Conservation (phyloP, 345 rosid species). For the Aethionema arabicum region DNA sequence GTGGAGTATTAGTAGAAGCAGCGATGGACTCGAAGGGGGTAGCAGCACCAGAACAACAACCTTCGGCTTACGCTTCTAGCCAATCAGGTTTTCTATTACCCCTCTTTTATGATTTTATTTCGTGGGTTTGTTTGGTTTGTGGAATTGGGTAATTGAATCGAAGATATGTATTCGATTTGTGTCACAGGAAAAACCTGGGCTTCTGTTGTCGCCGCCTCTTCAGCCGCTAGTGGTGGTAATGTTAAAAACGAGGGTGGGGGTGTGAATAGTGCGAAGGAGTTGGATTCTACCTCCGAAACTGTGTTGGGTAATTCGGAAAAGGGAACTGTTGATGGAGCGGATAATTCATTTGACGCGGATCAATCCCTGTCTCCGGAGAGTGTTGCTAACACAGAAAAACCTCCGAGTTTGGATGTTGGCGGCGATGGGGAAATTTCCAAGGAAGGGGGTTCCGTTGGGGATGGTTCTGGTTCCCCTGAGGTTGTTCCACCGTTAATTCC, state of each 20-base stretch:
- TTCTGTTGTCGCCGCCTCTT: constrained; percentile 39
- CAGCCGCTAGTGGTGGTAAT: constrained; percentile 28
- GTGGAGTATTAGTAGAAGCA: constrained; percentile 24
- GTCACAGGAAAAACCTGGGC: constrained; percentile 33
- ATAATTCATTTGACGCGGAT: constrained; percentile 3
- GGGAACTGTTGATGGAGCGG: constrained; percentile 18
- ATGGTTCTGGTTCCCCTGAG: constrained; percentile 20
- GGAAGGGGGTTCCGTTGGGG: constrained; percentile 12
- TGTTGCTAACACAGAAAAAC: constrained; percentile 4
- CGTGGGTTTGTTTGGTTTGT: constrained; percentile 22
- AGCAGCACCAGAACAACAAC: constrained; percentile 38
- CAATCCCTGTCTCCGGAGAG: background rate
- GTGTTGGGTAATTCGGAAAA: constrained; percentile 28
- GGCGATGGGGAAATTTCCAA: constrained; percentile 18
- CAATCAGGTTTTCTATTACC: constrained; percentile 50
- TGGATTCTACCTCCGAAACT: constrained; percentile 39
- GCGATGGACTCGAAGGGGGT: constrained; percentile 50
- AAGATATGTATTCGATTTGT: constrained; percentile 1
- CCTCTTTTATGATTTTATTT: constrained; percentile 11
- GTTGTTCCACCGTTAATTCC: constrained; percentile 30
- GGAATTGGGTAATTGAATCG: constrained; percentile 31
- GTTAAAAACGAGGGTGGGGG: constrained; percentile 41
- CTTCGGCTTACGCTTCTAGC: constrained; percentile 32
- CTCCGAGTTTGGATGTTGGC: constrained; percentile 21
- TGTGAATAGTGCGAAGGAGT: constrained; percentile 54